Evolutionary conservation across 2,329 filamentous ascomycete species (phyloP).

Genomic region (Phyllosticta paracitricarpa): DNA sequence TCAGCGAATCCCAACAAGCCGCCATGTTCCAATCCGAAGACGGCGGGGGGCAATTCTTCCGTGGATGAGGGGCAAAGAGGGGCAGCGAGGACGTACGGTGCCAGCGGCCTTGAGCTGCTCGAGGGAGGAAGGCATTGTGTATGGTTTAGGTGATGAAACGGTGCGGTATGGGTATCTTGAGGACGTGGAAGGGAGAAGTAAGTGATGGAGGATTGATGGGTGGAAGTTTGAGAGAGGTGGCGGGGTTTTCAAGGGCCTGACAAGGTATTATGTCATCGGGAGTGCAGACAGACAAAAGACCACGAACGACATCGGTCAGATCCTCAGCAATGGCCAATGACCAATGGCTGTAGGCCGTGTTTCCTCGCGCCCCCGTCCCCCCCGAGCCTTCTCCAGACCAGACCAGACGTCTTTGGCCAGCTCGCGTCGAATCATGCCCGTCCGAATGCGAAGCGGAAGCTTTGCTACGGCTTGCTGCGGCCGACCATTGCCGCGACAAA

Average conservation of each 20-base stretch:
- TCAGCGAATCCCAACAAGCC: constrained; percentile 10
- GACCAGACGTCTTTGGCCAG: not conserved
- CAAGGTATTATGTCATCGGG: constrained; percentile 4
- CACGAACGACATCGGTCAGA: not conserved
- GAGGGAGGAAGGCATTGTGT: constrained; percentile 72
- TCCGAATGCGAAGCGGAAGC: not conserved
- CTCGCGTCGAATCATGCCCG: not conserved
- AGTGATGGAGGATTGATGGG: not conserved
- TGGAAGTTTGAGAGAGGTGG: constrained; percentile 2
- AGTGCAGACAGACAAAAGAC: constrained; percentile 4
- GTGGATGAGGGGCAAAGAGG: constrained; percentile 12
- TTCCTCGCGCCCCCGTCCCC: not conserved
- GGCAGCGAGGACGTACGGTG: constrained; percentile 61
- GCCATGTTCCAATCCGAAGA: constrained; percentile 2
- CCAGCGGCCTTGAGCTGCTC: constrained; percentile 95
- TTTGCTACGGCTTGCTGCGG: not conserved
- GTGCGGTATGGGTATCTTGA: not conserved
- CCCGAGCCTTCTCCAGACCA: constrained; percentile 4
- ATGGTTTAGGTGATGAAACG: not conserved
- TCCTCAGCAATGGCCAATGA: not conserved
- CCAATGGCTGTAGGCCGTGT: not conserved
- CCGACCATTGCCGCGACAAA: too few relatives aligned
- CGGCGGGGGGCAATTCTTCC: constrained; percentile 8
- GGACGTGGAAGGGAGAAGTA: not conserved
- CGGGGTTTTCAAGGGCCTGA: constrained; percentile 8